phyloP scores from a whole-genome alignment of 148 eudicot species.

The Selenicereus undatus region DNA sequence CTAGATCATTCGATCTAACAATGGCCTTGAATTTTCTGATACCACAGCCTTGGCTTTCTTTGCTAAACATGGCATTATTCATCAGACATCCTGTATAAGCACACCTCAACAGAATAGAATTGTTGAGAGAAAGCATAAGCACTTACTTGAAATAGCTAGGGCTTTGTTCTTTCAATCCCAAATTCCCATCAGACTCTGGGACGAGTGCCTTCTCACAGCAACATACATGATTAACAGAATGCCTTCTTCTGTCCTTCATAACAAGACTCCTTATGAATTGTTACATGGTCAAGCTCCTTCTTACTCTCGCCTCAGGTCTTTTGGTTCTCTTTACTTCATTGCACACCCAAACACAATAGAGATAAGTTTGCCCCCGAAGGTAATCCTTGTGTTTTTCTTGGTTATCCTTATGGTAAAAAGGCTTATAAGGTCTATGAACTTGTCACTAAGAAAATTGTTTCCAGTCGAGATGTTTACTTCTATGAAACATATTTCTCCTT shows the following conservation, averaged over 20 bases:
- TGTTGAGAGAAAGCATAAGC: neutral
- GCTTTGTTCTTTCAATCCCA: constrained; percentile 7
- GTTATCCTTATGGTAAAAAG: neutral
- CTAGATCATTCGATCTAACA: constrained; percentile 8
- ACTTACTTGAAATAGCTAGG: constrained; percentile 1
- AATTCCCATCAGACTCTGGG: constrained; percentile 10
- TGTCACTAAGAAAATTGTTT: too few species aligned
- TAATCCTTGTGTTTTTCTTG: neutral
- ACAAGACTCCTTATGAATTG: neutral
- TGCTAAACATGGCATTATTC: neutral
- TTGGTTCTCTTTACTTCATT: neutral
- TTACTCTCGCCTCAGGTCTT: neutral
- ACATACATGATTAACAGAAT: neutral
- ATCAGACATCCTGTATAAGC: neutral
- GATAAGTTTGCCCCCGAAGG: neutral
- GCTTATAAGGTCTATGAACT: neutral
- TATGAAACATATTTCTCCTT: neutral
- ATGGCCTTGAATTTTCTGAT: constrained; percentile 13
- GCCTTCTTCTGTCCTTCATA: neutral
- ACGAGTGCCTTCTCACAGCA: neutral
- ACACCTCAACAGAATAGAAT: constrained; percentile 20
- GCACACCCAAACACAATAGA: neutral
- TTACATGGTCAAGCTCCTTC: neutral
- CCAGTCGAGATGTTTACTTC: neutral
- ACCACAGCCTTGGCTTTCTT: neutral